These are phyloP conservation scores for Cercophora samala DNA, from an alignment of 495 filamentous ascomycete genomes.

Conservation along the genomic window DNA sequence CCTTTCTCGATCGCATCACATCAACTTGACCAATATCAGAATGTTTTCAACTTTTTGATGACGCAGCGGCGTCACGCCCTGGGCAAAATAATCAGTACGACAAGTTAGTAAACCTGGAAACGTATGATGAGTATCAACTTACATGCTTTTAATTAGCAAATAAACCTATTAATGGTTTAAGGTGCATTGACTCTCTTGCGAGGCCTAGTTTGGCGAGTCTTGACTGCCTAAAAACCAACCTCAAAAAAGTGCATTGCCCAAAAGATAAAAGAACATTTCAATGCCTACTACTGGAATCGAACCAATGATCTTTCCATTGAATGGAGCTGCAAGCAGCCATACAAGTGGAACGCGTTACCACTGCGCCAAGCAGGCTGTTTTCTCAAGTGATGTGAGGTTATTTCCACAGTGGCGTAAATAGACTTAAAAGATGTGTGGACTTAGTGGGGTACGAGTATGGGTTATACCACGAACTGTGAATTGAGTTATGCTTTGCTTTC, in stretches of 20 bases:
- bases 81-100: too few species aligned
- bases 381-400: background rate
- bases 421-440: background rate
- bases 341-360: background rate
- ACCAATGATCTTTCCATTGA: background rate
- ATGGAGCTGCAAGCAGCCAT: background rate
- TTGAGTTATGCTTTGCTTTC: background rate
- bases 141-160: too few species aligned
- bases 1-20: conserved; percentile 27
- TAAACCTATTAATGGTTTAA: too few species aligned
- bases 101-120: too few species aligned
- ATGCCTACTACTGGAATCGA: background rate
- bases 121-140: too few species aligned
- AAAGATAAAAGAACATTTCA: background rate
- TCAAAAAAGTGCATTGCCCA: too few species aligned
- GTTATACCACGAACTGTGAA: background rate
- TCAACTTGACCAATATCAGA: too few species aligned
- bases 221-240: too few species aligned
- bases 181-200: too few species aligned
- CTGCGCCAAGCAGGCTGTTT: background rate
- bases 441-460: background rate
- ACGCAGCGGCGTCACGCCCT: too few species aligned
- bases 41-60: too few species aligned
- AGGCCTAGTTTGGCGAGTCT: too few species aligned
- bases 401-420: background rate